A percentile compares a stretch with the other conserved stretches of the same genome.
Evolutionary conservation across 345 rosid genomes (phyloP).

Genomic region (Tarenaya hassleriana): DNA sequence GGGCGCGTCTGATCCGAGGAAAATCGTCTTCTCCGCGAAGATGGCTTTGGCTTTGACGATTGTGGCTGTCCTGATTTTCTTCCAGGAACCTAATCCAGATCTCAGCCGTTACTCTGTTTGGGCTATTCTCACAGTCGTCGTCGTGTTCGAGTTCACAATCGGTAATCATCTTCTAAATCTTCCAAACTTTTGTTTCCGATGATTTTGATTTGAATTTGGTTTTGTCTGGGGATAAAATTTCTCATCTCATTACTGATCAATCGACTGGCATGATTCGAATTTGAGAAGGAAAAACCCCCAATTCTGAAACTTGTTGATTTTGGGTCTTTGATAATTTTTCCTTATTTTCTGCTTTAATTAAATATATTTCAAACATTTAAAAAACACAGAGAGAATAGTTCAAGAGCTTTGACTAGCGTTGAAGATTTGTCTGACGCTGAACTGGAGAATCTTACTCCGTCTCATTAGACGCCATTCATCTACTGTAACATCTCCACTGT

Average conservation of each 20-base stretch:
- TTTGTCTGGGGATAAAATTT: not conserved
- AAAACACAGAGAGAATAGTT: too few relatives aligned
- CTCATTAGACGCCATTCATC: too few relatives aligned
- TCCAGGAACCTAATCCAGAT: conserved; percentile 50
- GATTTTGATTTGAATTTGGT: not conserved
- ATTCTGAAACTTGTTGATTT: too few relatives aligned
- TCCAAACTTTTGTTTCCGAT: not conserved
- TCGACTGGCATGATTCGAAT: not conserved
- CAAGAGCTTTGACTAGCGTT: too few relatives aligned
- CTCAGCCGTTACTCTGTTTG: conserved; percentile 68
- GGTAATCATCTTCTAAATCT: conserved; percentile 31
- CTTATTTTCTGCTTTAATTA: not conserved
- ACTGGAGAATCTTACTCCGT: too few relatives aligned
- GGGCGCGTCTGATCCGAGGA: conserved; percentile 87
- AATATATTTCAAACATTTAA: not conserved
- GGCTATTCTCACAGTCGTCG: conserved; percentile 92
- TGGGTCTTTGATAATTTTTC: too few relatives aligned
- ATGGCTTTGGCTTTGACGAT: conserved; percentile 73
- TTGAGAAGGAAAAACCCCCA: not conserved
- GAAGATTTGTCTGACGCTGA: too few relatives aligned
- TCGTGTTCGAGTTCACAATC: conserved; percentile 90
- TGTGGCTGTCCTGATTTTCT: conserved; percentile 62
- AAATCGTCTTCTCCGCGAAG: conserved; percentile 78
- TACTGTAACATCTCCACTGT: too few relatives aligned
- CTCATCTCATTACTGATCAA: not conserved